Evolutionary conservation across 345 rosid species (phyloP), one percentile per base, ranked within the genome.

Genomic region (Aurinia saxatilis): DNA sequence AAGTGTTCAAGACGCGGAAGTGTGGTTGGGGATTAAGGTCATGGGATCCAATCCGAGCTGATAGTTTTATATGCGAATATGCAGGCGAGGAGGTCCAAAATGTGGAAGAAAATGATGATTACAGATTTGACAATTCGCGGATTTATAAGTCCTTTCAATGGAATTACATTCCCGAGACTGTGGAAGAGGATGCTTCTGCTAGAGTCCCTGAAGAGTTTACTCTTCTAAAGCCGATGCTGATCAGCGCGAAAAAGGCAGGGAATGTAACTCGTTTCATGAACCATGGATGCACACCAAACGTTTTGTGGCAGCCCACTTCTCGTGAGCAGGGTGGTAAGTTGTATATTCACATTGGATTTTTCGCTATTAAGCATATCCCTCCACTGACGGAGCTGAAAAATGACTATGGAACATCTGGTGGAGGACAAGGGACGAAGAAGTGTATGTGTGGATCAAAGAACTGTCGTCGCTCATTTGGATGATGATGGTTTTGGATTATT

Each of bases 201-300:
- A 77, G 72, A 33, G 60, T 64, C 16, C 10, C 15, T 0, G 74
- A 53, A 47, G 13, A 45, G 48, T 44, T 23, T 21, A 31, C 54
- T 13, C 8, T 77, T 50, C 79, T 82, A 35, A 68, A 40, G 41
- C 77, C 83, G 5, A 38, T 87, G 44, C 53, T 81, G 50, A 84
- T 90, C 12, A 78, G 71, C 65, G 90, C 90, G 1, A 90, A 71
- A 49, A 69, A 72, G 39, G 25, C 23, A 35, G 97, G 97, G n/a
- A 90, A 87, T 67, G 87, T 90, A 16, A 84, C 92, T 41, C 77
- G 95, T 4, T 90, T 90, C 63, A 82, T 90, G 84, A 90, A 90
- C 64, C 93, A 90, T 50, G 78, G 88, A 66, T 90, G 95, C 68
- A 45, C 50, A 41, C 97, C 95, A 2, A 87, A 82, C 61, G 80